Evolutionary conservation across 345 rosid genomes (phyloP), one percentile per base, ranked within the genome.

Genomic region (Aquilaria sinensis): DNA sequence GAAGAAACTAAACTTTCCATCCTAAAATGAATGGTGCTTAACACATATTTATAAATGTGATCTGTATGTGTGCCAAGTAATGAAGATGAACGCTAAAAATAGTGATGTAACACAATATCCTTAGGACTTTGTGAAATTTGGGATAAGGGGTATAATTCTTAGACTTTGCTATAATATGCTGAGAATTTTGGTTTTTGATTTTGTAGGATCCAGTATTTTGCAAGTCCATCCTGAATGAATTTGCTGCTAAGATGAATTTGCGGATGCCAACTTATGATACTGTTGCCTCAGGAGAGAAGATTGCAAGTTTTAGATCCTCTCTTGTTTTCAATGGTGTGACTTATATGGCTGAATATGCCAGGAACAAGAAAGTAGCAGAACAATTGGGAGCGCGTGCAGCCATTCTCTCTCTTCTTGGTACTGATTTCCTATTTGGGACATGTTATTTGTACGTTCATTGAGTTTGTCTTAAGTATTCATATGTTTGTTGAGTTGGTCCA

Each of bases 351-450:
- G 68, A 76, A 41, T 5, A 32, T 46, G 71, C 73, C 9, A 65
- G 37, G 71, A 80, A 8, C 59, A 80, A 83, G 72, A 83, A 77
- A 69, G 83, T 80, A 53, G 88, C 88, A 58, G 83, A 80, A 57
- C 81, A 80, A 51, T 52, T 83, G 60, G 83, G 81, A 61, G 85
- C 85, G 49, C 79, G 73, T 59, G 65, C 70, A 15, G 74, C 14
- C 49, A 63, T 83, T 57, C 67, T 58, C 29, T 65, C 85, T 12
- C 74, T 80, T 67, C 61, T 73, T 10, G 74, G 84, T 83, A 75
- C 30, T 12, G 13, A 14, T 52, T 54, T 57, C 7, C 47, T n/a
- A 10, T 30, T 30, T 11, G 8, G 5, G 8, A 5, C 43, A 9
- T 2, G 2, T 31, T 15, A 30, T 4, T 41, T 16, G 2, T 15